phyloP scores from a whole-genome alignment of 192 early-diverging fungal genomes.

The Linnemannia hyalina region DNA sequence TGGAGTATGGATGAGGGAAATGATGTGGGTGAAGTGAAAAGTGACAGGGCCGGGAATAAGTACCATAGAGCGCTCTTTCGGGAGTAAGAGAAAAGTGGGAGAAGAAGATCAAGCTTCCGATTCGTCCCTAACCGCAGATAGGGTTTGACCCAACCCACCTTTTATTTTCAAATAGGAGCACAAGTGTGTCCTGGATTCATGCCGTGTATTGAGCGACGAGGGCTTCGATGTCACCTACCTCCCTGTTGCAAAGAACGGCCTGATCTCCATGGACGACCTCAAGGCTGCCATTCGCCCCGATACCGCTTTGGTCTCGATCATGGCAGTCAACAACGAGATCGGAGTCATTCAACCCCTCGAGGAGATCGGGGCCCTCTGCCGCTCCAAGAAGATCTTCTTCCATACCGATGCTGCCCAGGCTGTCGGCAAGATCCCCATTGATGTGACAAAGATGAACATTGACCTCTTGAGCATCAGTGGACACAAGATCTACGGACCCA shows the following conservation, averaged over 20 bases:
- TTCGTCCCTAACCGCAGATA: slow-evolving; percentile 11
- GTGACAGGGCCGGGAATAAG: too few species aligned
- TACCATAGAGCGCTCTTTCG: not conserved
- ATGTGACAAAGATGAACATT: slow-evolving; percentile 93
- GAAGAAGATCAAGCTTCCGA: not conserved
- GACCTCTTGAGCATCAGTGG: slow-evolving; percentile 97
- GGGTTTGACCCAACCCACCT: not conserved
- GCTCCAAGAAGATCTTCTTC: slow-evolving; percentile 91
- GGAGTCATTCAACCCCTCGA: slow-evolving; percentile 94
- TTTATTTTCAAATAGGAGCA: slow-evolving; percentile 76
- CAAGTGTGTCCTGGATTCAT: slow-evolving; percentile 98
- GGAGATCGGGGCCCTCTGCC: slow-evolving; percentile 92
- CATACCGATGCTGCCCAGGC: slow-evolving; percentile 98
- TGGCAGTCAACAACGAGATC: slow-evolving; percentile 99
- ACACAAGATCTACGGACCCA: slow-evolving; percentile 98
- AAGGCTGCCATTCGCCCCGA: slow-evolving; percentile 90
- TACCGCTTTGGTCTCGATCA: slow-evolving; percentile 92
- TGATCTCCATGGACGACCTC: slow-evolving; percentile 85
- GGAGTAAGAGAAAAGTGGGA: not conserved
- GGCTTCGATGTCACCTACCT: slow-evolving; percentile 97
- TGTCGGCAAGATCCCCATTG: slow-evolving; percentile 93
- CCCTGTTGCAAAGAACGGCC: slow-evolving; percentile 86
- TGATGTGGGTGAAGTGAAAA: too few species aligned
- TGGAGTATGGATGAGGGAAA: too few species aligned
- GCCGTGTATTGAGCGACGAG: slow-evolving; percentile 94